phyloP scores from a whole-genome alignment of 176 grass and related monocot species.

The Elaeis guineensis region DNA sequence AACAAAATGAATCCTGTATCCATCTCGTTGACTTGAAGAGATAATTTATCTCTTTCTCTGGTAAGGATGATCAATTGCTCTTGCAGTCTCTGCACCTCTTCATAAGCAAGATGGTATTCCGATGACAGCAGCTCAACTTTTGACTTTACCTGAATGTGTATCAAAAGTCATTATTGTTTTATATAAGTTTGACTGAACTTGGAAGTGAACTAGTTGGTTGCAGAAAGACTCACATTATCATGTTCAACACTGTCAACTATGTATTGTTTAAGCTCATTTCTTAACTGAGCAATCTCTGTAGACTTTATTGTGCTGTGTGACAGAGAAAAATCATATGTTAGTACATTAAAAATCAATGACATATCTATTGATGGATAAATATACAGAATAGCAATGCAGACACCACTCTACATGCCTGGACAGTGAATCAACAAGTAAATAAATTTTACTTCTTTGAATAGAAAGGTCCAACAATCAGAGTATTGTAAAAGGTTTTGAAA shows the following conservation, averaged over 20 bases:
- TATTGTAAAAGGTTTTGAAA: too few species aligned
- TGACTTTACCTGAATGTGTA: background rate
- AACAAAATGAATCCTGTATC: conserved; percentile 1
- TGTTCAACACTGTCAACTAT: conserved; percentile 1
- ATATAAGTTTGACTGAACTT: too few species aligned
- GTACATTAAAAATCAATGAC: too few species aligned
- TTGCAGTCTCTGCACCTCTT: conserved; percentile 2
- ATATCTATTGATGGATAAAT: too few species aligned
- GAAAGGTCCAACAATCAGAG: too few species aligned
- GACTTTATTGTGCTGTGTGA: background rate
- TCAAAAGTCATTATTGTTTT: background rate
- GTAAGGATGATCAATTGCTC: background rate
- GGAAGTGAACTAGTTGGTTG: too few species aligned
- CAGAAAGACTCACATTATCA: conserved; percentile 35
- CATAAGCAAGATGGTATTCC: conserved; percentile 2
- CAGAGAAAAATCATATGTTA: background rate
- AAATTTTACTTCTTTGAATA: too few species aligned
- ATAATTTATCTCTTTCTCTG: background rate
- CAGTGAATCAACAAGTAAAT: too few species aligned
- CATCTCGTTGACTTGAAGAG: background rate
- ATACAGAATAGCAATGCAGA: too few species aligned
- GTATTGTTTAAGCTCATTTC: conserved; percentile 12
- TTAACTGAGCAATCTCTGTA: background rate
- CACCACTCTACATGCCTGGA: too few species aligned
- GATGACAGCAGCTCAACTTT: conserved; percentile 5